Conservation (phyloP, 2,329 filamentous ascomycete genomes). For the Emmonsiellopsis sp. region DNA sequence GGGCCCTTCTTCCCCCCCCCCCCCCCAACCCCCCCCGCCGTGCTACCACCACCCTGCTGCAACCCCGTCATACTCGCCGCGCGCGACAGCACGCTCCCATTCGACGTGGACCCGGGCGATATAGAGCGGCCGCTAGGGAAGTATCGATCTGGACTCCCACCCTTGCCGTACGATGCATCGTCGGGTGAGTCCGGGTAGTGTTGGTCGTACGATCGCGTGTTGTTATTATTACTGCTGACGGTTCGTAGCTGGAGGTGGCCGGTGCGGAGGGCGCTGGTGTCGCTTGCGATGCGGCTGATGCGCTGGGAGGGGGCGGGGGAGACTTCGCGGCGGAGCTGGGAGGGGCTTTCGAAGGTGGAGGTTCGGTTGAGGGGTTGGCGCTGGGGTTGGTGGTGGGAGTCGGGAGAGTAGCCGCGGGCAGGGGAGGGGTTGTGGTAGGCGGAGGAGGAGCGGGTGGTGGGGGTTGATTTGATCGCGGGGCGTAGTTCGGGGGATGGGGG, state of each 20-base stretch:
- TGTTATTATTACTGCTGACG: constrained; percentile 26
- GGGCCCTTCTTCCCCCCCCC: constrained; percentile 41
- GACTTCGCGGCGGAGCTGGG: constrained; percentile 43
- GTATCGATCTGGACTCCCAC: constrained; percentile 38
- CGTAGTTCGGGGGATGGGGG: constrained; percentile 40
- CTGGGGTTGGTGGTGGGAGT: constrained; percentile 21
- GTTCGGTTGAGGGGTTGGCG: constrained; percentile 43
- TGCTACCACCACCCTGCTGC: constrained; percentile 15
- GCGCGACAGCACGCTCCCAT: constrained; percentile 42
- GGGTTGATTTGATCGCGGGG: constrained; percentile 41
- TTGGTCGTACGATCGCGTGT: constrained; percentile 32
- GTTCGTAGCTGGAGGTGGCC: constrained; percentile 39
- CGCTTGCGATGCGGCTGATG: constrained; percentile 45
- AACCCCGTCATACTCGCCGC: constrained; percentile 41
- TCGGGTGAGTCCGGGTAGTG: constrained; percentile 38
- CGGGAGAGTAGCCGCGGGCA: constrained; percentile 32
- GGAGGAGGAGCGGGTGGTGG: constrained; percentile 22
- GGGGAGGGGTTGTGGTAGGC: constrained; percentile 27
- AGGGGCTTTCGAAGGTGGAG: constrained; percentile 50
- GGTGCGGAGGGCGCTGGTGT: constrained; percentile 41
- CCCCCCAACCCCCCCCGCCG: constrained; percentile 15
- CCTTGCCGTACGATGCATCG: constrained; percentile 40
- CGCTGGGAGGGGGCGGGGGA: constrained; percentile 38
- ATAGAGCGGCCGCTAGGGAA: constrained; percentile 33
- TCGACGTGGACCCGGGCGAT: constrained; percentile 42